Percentiles rank a stretch among this genome's conserved stretches.
These are phyloP conservation scores for Emmonsia crescens DNA, from an alignment of 2,329 filamentous ascomycete species.

Conservation along the genomic window DNA sequence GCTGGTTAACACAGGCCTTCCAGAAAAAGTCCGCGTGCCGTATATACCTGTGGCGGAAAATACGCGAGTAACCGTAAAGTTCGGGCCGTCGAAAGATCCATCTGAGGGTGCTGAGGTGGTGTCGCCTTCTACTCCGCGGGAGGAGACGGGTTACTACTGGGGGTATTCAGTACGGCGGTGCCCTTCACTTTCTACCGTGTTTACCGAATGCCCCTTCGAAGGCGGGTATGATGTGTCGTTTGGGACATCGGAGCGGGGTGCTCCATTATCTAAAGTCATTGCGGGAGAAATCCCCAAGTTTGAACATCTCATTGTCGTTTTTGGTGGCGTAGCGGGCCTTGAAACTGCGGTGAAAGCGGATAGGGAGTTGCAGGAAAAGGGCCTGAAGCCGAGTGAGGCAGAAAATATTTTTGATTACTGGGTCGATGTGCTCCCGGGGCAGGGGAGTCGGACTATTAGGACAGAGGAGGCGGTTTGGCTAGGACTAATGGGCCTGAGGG, in stretches of 20 bases:
- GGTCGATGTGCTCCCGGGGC: slow-evolving; percentile 69
- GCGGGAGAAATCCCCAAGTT: slow-evolving; percentile 36
- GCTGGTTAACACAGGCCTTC: slow-evolving; percentile 42
- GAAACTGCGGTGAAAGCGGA: slow-evolving; percentile 62
- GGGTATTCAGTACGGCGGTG: slow-evolving; percentile 63
- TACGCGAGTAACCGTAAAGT: slow-evolving; percentile 62
- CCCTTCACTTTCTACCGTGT: slow-evolving; percentile 56
- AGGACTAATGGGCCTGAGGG: slow-evolving; percentile 57
- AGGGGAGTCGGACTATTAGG: slow-evolving; percentile 70
- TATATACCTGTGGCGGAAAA: slow-evolving; percentile 52
- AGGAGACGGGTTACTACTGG: slow-evolving; percentile 76
- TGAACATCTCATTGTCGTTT: slow-evolving; percentile 64
- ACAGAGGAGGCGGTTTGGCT: slow-evolving; percentile 78
- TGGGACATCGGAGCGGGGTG: slow-evolving; percentile 70
- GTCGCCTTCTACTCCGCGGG: slow-evolving; percentile 56
- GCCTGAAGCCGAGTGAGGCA: slow-evolving; percentile 53
- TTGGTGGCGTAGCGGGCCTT: slow-evolving; percentile 69
- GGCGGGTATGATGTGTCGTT: slow-evolving; percentile 74
- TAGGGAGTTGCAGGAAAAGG: slow-evolving; percentile 47
- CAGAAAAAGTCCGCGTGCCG: slow-evolving; percentile 41
- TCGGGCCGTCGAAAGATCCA: slow-evolving; percentile 38
- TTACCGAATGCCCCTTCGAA: slow-evolving; percentile 64
- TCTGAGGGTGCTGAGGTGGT: slow-evolving; percentile 46
- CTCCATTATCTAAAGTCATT: slow-evolving; percentile 31
- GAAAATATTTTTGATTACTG: slow-evolving; percentile 70